Conservation (phyloP, 345 rosid genomes). For the Eucalyptus shirleyi region DNA sequence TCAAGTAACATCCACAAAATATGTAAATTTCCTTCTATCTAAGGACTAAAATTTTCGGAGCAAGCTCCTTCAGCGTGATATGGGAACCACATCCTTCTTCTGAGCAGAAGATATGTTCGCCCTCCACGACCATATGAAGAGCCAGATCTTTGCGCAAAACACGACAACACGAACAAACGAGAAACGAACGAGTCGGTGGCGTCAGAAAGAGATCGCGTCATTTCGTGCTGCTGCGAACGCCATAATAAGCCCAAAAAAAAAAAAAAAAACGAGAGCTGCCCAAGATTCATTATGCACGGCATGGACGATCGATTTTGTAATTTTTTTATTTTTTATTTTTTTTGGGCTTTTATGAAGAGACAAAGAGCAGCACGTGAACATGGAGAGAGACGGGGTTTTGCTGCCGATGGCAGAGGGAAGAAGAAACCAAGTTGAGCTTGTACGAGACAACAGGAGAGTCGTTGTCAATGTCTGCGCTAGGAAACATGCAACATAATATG, state of each 20-base stretch:
- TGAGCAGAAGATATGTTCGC: neutral
- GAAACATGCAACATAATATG: neutral
- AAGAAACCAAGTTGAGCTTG: neutral
- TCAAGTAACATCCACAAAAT: neutral
- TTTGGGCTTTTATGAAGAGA: neutral
- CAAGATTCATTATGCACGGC: neutral
- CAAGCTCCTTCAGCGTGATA: neutral
- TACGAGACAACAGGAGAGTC: neutral
- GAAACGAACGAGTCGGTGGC: neutral
- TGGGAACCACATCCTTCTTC: neutral
- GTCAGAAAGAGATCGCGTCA: neutral
- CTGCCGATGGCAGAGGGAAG: neutral
- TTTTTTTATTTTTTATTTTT: too few relatives aligned
- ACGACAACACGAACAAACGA: neutral
- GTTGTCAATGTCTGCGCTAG: neutral
- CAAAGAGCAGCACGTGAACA: neutral
- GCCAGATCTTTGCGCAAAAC: neutral
- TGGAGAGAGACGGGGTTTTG: neutral
- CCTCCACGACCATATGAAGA: neutral
- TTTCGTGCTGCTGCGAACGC: neutral
- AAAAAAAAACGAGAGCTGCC: neutral
- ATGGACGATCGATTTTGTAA: neutral
- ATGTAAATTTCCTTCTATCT: neutral
- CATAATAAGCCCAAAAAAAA: neutral
- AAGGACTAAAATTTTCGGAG: neutral